Percentiles rank a stretch among this genome's conserved stretches.
Evolutionary conservation across 768 basidiomycete species (phyloP).

Genomic region (Coprinopsis strossmayeri): DNA sequence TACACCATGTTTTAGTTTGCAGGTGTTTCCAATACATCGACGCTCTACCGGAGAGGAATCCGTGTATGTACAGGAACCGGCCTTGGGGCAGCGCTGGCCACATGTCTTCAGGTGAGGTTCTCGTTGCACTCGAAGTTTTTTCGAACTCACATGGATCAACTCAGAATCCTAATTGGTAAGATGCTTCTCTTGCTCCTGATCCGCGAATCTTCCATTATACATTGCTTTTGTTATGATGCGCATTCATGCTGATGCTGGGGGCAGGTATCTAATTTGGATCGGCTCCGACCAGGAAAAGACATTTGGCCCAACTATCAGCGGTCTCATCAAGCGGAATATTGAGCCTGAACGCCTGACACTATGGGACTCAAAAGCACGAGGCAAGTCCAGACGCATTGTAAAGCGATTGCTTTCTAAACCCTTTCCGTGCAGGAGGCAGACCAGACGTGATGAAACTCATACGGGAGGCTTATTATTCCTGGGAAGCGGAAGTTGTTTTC

Average conservation of each 20-base stretch:
- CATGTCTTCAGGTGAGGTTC: constrained; percentile 65
- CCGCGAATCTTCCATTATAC: constrained; percentile 4
- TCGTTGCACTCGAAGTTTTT: constrained; percentile 1
- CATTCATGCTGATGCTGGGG: constrained; percentile 8
- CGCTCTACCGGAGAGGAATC: constrained; percentile 71
- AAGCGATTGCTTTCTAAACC: neutral
- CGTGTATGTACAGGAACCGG: constrained; percentile 84
- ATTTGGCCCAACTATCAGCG: constrained; percentile 74
- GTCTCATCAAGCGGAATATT: constrained; percentile 60
- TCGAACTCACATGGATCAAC: constrained; percentile 8
- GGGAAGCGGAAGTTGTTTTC: constrained; percentile 79
- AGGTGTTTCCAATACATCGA: constrained; percentile 76
- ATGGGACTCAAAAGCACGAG: constrained; percentile 74
- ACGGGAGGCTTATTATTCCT: constrained; percentile 65
- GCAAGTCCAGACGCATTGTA: constrained; percentile 21
- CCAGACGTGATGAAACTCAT: constrained; percentile 77
- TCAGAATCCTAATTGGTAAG: constrained; percentile 45
- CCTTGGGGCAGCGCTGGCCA: constrained; percentile 75
- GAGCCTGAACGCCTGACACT: constrained; percentile 65
- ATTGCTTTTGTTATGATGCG: no score
- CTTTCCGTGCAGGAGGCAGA: constrained; percentile 42
- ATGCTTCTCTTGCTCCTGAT: constrained; percentile 6
- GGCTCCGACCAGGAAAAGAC: constrained; percentile 83
- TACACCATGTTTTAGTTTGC: constrained; percentile 63
- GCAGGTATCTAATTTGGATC: constrained; percentile 79